Evolutionary conservation across 1,284 basidiomycete species (phyloP), one percentile per base, ranked within the genome.

Genomic region (Tylopilus orsonianus): DNA sequence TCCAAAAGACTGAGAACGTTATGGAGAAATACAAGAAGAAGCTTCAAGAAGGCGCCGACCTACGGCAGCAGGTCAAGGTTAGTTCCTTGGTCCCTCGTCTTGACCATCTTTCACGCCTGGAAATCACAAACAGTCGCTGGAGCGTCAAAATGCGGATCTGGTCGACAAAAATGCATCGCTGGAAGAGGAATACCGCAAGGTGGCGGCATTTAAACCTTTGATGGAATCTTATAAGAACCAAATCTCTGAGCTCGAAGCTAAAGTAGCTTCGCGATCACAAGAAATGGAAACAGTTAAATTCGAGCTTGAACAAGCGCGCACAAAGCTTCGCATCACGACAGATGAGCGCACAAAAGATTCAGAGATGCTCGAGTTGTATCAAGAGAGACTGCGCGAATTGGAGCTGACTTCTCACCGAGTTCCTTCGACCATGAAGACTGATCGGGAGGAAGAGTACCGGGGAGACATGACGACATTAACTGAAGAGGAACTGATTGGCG

Each of bases 11-110:
- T 6, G 96, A 98, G 68, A 96, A 96, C 60, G 94, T 96, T 27
- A 93, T 97, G 79, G 94, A 98, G 69, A 99, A 98, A 69, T 97
- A 97, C 73, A 96, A 96, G 75, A 96, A 93, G 78, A 98, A 98
- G 71, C 78, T 98, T 4, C 96, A 98, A 60, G 96, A 97, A 65
- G 84, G 87, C 4, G 91, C 90, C 3, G 91, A 95, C 58, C 76
- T 96, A 33, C 83, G 92, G 20, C 82, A 93, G 53, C 84, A 88
- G 57, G 79, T 97, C 61, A 93, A 93, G 73, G 91, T 90, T 56
- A 32, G 72, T 56, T 35, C 2, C 38, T 29, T 37, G 9, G 34
- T 20, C 46, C 50, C 27, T 43, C 29, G 16, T 55, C 10, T 46
- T 16, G 20, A 32, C 38, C 24, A 6, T 33, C 7, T 24, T 38